Evolutionary conservation across 164 flowering plant genomes (phyloP).

Genomic region (Magnolia changhungtana): DNA sequence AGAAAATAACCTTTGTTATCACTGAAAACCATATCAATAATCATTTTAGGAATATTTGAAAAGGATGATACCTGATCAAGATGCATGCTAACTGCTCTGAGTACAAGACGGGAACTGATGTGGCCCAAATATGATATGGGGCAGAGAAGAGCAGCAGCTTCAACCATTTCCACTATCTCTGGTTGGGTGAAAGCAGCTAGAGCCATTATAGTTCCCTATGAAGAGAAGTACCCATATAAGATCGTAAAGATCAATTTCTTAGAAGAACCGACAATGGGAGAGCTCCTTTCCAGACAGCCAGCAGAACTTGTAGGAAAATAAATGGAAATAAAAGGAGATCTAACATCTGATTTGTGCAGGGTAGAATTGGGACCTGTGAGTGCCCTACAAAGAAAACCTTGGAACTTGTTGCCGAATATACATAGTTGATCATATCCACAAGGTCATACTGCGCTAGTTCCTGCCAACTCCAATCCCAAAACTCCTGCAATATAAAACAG

Average conservation of each 20-base stretch:
- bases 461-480: slow-evolving; percentile 99
- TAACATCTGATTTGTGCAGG: slow-evolving; percentile 5
- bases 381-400: slow-evolving; percentile 81
- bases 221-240: slow-evolving; percentile 9
- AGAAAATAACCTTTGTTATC: slow-evolving; percentile 11
- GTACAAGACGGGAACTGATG: slow-evolving; percentile 64
- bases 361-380: slow-evolving; percentile 62
- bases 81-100: slow-evolving; percentile 62
- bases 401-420: slow-evolving; percentile 49
- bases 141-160: slow-evolving; percentile 82
- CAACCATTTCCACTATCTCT: slow-evolving; percentile 67
- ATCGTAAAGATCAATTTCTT: neutral
- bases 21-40: slow-evolving; percentile 6
- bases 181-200: slow-evolving; percentile 86
- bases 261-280: neutral
- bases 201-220: slow-evolving; percentile 89
- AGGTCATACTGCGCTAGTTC: slow-evolving; percentile 84
- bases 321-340: neutral
- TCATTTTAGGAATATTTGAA: neutral
- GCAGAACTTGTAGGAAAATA: neutral
- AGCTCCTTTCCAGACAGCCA: neutral
- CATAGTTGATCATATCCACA: slow-evolving; percentile 60
- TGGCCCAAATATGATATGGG: slow-evolving; percentile 90
- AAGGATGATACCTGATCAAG: slow-evolving; percentile 64
- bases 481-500: slow-evolving; percentile 48